A percentile compares a stretch with the other conserved stretches of the same genome.
phyloP scores from a whole-genome alignment of 225 moss, liverwort and hornwort genomes.

The Antitrichia curtipendula region DNA sequence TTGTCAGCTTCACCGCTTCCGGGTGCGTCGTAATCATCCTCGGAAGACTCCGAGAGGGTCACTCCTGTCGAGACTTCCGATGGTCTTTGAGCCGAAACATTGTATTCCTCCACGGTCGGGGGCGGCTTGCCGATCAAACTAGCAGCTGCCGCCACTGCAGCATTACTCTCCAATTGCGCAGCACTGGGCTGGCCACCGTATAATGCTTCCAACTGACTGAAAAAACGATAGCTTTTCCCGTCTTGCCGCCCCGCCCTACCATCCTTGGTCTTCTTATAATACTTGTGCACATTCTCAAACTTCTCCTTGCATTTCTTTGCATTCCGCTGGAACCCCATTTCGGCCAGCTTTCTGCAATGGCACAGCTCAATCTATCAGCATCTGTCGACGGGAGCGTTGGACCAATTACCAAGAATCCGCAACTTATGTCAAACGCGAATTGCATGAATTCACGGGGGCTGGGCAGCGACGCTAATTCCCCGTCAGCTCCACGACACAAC shows the following conservation, averaged over 20 bases:
- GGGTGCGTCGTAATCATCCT: conserved; percentile 82
- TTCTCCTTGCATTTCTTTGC: conserved; percentile 99
- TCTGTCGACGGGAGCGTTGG: neutral
- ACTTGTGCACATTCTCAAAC: conserved; percentile 99
- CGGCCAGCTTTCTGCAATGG: conserved; percentile 74
- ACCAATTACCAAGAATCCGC: neutral
- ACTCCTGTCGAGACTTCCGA: conserved; percentile 79
- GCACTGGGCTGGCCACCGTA: conserved; percentile 54
- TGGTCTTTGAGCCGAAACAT: conserved; percentile 56
- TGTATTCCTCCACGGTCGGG: conserved; percentile 31
- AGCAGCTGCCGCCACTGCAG: conserved; percentile 10
- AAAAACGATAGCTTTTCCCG: conserved; percentile 88
- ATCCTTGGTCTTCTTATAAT: conserved; percentile 99
- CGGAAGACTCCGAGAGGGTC: conserved; percentile 77
- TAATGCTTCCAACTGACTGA: conserved; percentile 85
- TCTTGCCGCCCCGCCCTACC: conserved; percentile 95
- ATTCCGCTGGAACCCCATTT: conserved; percentile 73
- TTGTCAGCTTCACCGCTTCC: conserved; percentile 58
- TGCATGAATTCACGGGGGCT: neutral
- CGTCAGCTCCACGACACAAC: neutral
- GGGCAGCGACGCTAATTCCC: neutral
- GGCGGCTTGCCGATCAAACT: conserved; percentile 10
- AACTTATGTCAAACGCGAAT: neutral
- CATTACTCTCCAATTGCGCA: conserved; percentile 29
- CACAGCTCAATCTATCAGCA: neutral